Percentiles rank a stretch among this genome's conserved stretches.
Evolutionary conservation across 2,329 filamentous ascomycete species (phyloP).

Genomic region (Ramularia endophylla): DNA sequence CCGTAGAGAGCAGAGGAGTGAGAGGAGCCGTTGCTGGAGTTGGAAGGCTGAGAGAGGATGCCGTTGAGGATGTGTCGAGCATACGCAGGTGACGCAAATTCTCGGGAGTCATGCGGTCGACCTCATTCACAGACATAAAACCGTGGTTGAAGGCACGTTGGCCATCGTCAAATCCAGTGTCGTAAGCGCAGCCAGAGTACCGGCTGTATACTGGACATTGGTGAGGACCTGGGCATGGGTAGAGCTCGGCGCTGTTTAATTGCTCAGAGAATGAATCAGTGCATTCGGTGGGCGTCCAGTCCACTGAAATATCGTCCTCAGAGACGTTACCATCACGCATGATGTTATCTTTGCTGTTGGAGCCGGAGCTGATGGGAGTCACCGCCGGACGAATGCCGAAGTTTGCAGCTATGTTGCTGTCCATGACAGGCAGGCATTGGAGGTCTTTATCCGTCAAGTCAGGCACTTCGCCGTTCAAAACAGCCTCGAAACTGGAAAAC

Average conservation of each 20-base stretch:
- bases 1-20: conserved; percentile 6
- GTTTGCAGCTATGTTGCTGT: conserved; percentile 30
- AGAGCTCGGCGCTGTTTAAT: conserved; percentile 13
- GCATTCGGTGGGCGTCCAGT: conserved; percentile 24
- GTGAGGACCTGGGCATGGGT: conserved; percentile 24
- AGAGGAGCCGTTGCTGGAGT: conserved; percentile 13
- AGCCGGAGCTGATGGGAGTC: not conserved
- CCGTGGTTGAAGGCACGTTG: conserved; percentile 25
- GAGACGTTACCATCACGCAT: conserved; percentile 14
- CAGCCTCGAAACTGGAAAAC: conserved; percentile 40
- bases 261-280: conserved; percentile 9
- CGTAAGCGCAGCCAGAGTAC: conserved; percentile 26
- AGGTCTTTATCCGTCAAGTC: conserved; percentile 31
- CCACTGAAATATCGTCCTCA: conserved; percentile 19
- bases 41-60: conserved; percentile 29
- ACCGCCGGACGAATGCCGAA: conserved; percentile 28
- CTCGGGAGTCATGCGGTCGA: conserved; percentile 16
- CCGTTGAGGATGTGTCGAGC: conserved; percentile 22
- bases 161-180: conserved; percentile 26
- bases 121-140: conserved; percentile 12
- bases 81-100: conserved; percentile 14
- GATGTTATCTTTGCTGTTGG: conserved; percentile 23
- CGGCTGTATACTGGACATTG: conserved; percentile 24
- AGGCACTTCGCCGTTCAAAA: conserved; percentile 34
- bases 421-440: conserved; percentile 31